phyloP scores from a whole-genome alignment of 371 early-diverging fungal genomes.

The Mortierella sp. region DNA sequence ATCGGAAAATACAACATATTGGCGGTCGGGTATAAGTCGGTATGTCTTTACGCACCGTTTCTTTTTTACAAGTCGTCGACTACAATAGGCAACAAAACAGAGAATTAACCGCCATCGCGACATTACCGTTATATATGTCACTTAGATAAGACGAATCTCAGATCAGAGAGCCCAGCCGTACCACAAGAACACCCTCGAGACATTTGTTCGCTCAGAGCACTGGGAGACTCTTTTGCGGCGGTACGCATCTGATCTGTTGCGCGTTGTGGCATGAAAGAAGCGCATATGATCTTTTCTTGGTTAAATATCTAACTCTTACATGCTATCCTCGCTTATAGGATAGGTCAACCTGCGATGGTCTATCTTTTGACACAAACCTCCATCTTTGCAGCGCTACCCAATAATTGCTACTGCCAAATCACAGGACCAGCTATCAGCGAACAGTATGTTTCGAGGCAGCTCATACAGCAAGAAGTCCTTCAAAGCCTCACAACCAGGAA shows the following conservation, averaged over 20 bases:
- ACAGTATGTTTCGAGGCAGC: conserved; percentile 13
- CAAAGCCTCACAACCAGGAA: conserved; percentile 16
- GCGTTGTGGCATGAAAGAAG: neutral
- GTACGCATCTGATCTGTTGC: conserved; percentile 2
- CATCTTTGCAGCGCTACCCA: conserved; percentile 42
- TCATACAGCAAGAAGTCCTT: conserved; percentile 11
- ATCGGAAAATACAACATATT: conserved; percentile 30
- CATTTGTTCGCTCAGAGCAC: conserved; percentile 20
- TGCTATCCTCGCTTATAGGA: conserved; percentile 14
- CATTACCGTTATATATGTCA: neutral
- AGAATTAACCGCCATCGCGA: neutral
- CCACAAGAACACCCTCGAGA: conserved; percentile 29
- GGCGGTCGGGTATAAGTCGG: conserved; percentile 32
- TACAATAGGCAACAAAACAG: neutral
- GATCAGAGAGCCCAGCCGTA: conserved; percentile 14
- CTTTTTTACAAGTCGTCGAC: neutral
- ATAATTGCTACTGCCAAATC: conserved; percentile 55
- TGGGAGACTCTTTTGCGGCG: conserved; percentile 39
- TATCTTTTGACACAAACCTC: conserved; percentile 43
- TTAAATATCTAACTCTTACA: neutral
- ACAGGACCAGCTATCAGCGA: conserved; percentile 46
- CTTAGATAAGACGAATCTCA: conserved; percentile 5
- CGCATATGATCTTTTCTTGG: neutral
- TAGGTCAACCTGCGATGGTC: conserved; percentile 40
- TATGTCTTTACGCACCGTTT: neutral